Percentiles rank a stretch among this genome's conserved stretches.
phyloP scores from a whole-genome alignment of 352 stramenopile genomes.

The Phytophthora syringae region DNA sequence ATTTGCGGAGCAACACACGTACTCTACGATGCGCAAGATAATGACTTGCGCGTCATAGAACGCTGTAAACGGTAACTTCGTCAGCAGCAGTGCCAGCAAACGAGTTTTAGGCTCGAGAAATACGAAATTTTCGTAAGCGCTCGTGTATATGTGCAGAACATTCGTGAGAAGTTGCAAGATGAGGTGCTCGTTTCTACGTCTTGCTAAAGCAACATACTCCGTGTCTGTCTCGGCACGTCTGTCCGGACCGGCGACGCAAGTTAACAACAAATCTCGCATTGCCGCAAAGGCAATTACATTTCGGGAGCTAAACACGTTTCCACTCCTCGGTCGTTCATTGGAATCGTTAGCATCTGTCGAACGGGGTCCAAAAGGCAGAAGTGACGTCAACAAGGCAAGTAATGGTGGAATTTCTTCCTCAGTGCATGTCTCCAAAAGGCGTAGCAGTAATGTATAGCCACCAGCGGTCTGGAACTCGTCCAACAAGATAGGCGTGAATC shows the following conservation, averaged over 20 bases:
- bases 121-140: conserved; percentile 74
- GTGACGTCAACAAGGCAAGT: conserved; percentile 56
- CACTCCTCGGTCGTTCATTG: conserved; percentile 46
- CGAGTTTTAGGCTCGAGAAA: conserved; percentile 76
- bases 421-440: conserved; percentile 44
- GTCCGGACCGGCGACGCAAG: conserved; percentile 45
- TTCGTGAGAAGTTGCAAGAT: conserved; percentile 69
- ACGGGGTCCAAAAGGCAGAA: conserved; percentile 66
- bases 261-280: conserved; percentile 72
- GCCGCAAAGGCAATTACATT: conserved; percentile 70
- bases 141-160: conserved; percentile 75
- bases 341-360: conserved; percentile 44
- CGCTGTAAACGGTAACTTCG: conserved; percentile 58
- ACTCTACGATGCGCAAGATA: conserved; percentile 80
- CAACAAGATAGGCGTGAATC: conserved; percentile 65
- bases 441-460: conserved; percentile 63
- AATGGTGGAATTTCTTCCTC: conserved; percentile 52
- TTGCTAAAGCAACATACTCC: conserved; percentile 5
- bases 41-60: conserved; percentile 73
- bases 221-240: not conserved
- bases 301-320: conserved; percentile 54
- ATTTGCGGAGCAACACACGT: conserved; percentile 66
- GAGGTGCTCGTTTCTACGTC: conserved; percentile 48
- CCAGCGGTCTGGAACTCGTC: conserved; percentile 71
- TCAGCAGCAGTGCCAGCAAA: conserved; percentile 70